Evolutionary conservation across 2,329 filamentous ascomycete genomes (phyloP).

Genomic region (Apiospora arundinis): DNA sequence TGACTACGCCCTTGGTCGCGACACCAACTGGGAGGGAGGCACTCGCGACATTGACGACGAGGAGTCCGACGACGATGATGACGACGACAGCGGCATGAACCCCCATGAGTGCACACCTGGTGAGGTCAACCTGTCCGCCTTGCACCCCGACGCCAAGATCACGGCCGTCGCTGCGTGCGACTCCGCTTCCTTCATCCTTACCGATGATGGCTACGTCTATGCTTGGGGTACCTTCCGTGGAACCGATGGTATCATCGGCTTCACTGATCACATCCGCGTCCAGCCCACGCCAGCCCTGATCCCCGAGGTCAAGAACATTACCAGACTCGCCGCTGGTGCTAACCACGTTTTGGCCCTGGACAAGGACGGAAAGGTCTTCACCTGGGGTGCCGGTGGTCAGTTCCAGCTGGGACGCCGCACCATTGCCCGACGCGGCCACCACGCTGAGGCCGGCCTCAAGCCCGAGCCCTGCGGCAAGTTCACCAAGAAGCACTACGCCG

Average conservation of each 20-base stretch:
- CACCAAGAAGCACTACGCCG: conserved; percentile 60
- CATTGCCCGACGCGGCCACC: conserved; percentile 36
- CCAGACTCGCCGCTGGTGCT: conserved; percentile 67
- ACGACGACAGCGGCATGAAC: conserved; percentile 71
- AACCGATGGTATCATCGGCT: conserved; percentile 68
- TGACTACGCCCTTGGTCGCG: conserved; percentile 72
- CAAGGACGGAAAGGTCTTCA: conserved; percentile 71
- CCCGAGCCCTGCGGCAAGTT: conserved; percentile 47
- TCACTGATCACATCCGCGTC: conserved; percentile 58
- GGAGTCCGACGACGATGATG: conserved; percentile 53
- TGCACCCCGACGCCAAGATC: conserved; percentile 64
- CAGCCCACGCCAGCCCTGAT: conserved; percentile 55
- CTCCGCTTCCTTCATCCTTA: conserved; percentile 68
- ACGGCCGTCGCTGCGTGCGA: conserved; percentile 66
- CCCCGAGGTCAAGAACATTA: conserved; percentile 66
- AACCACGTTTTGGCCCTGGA: conserved; percentile 75
- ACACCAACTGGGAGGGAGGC: conserved; percentile 70
- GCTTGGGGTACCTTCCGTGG: conserved; percentile 72
- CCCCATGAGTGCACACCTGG: conserved; percentile 73
- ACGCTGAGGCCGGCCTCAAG: conserved; percentile 39
- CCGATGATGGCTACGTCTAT: conserved; percentile 67
- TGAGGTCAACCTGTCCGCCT: conserved; percentile 61
- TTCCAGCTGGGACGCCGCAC: conserved; percentile 73
- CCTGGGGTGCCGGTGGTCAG: conserved; percentile 84
- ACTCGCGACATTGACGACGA: conserved; percentile 61